Evolutionary conservation across 495 filamentous ascomycete genomes (phyloP), one percentile per base, ranked within the genome.

Genomic region (Aspergillus avenaceus): DNA sequence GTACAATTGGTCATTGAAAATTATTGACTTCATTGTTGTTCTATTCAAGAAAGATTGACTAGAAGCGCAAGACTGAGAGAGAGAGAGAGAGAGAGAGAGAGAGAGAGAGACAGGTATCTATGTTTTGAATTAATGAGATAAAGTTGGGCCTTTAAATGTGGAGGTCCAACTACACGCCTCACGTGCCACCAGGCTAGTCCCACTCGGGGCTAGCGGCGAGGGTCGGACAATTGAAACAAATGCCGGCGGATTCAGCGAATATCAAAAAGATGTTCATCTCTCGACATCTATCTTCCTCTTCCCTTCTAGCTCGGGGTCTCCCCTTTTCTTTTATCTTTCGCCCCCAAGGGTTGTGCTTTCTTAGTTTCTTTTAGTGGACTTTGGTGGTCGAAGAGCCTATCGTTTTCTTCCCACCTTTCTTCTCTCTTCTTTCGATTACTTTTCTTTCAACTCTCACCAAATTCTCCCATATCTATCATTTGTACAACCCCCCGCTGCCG

Each of bases 401-500:
- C 14, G 1, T 8, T 19, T 44, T 5, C 8, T 28, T 18, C 11
- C 21, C 8, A 19, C 36, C 13, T 4, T 31, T 7, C 19, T 45
- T 31, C 26, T 56, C 52, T 41, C 24, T 40, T 22, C n/a, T 27
- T 48, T 26, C 44, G 47, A 16, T 42, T 49, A 34, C 27, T 52
- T 46, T 43, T 14, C 45, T 52, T 25, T 52, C 51, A 31, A 16
- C 47, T 24, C 49, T 48, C 43, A 22, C 41, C 26, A 21, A 21
- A 14, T 3, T 25, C 21, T 24, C 13, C n/a, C 29, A 37, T n/a
- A 37, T 28, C 11, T 29, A n/a, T 49, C 50, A n/a, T 48, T 55
- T 51, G 38, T 52, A 50, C 50, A 48, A 59, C 58, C 60, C n/a
- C n/a, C 62, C 53, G 47, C 58, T 46, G 52, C 29, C 53, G 47